phyloP scores from a whole-genome alignment of 2,329 filamentous ascomycete species.

The Penicillium janthinellum region DNA sequence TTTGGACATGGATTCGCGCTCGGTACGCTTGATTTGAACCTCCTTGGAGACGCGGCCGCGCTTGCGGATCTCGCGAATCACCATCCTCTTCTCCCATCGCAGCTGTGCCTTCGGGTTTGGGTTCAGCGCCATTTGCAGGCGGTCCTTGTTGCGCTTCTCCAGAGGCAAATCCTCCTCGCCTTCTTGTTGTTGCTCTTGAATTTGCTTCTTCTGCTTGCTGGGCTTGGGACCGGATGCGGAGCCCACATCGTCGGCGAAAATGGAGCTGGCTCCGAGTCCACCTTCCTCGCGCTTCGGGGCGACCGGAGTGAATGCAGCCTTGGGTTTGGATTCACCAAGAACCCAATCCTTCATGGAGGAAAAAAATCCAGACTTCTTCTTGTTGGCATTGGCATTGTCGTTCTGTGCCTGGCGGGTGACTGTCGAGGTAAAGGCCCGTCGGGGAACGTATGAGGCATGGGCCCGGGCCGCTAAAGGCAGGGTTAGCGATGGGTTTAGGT shows the following conservation, averaged over 20 bases:
- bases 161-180: conserved; percentile 23
- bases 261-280: conserved; percentile 41
- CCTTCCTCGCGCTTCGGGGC: conserved; percentile 40
- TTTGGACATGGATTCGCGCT: conserved; percentile 61
- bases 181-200: conserved; percentile 15
- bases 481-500: not conserved
- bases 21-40: conserved; percentile 68
- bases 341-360: conserved; percentile 41
- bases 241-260: conserved; percentile 44
- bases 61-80: conserved; percentile 72
- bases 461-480: conserved; percentile 33
- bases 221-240: conserved; percentile 31
- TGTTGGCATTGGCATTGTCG: conserved; percentile 26
- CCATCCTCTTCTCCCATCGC: conserved; percentile 80
- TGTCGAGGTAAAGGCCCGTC: conserved; percentile 40
- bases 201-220: conserved; percentile 23
- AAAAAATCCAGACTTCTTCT: conserved; percentile 27
- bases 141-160: conserved; percentile 49
- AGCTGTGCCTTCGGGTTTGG: conserved; percentile 72
- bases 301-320: conserved; percentile 28
- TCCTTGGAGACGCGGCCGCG: conserved; percentile 67
- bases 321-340: conserved; percentile 34
- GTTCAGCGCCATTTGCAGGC: conserved; percentile 67
- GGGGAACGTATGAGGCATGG: conserved; percentile 37
- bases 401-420: conserved; percentile 33